Base-by-base conservation (phyloP, 257 asterid species). In the Jaltomata sinuosa region DNA sequence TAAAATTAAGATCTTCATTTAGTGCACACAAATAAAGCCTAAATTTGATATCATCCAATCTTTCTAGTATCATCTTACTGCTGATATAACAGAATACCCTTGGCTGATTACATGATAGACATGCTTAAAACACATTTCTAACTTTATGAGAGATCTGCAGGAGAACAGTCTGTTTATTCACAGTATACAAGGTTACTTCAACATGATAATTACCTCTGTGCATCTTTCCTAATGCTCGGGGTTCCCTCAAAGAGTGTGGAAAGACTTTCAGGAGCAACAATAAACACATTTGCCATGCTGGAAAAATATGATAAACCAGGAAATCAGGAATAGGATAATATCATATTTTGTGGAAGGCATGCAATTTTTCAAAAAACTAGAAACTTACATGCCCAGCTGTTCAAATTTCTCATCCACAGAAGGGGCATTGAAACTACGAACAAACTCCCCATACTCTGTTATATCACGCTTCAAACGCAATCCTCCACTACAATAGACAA, bases 361-460 rank as follows among this genome's bases (percentile, higher is more conserved):
- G 84, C 84, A 45, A 49, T 80, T 31, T 53, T 32, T 36, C 22
- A 83, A 34, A 79, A 83, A 59, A 53, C 57, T 27, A 69, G 57
- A 59, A 59, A 88, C 99, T 92, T 92, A 97, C 99, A 95, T 97
- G 92, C 99, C 96, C 86, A 97, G 89, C 86, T 87, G 80, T 91
- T 97, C 99, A 87, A 95, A 97, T 90, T 97, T 97, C 88, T 97
- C 99, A 89, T 97, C 99, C 61, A 97, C 96, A 3, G 99, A 86
- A 86, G 99, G 99, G 78, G 99, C 97, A 86, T 93, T 97, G 87
- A 97, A 97, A 85, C 97, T 94, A 61, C 99, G 98, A 79, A 95
- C 95, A 72, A 94, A 97, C 91, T 97, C 99, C 84, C 97, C 98
- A 83, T 97, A 97, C 89, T 97, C 99, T 4, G 99, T 97, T 86